Evolutionary conservation across 2,329 filamentous ascomycete genomes (phyloP).

Genomic region (Escovopsis sp.): DNA sequence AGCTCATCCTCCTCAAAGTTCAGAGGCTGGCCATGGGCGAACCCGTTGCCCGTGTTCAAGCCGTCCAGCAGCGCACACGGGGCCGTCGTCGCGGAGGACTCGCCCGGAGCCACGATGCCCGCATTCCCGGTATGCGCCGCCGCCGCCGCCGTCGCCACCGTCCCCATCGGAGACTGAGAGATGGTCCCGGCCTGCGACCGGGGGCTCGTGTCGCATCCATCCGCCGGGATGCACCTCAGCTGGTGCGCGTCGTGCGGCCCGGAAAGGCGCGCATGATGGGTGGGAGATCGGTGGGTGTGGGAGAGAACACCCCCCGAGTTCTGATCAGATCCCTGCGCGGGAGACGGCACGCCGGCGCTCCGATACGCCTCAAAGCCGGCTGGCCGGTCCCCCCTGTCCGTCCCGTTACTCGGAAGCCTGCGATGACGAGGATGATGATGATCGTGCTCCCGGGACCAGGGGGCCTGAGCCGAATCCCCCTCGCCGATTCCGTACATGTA

Average conservation of each 20-base stretch:
- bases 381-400: background rate
- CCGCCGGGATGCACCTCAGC: background rate
- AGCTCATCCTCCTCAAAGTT: slow-evolving; percentile 1
- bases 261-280: background rate
- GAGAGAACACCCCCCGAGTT: background rate
- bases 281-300: background rate
- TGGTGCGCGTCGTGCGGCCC: background rate
- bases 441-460: background rate
- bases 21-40: background rate
- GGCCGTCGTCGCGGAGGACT: background rate
- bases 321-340: background rate
- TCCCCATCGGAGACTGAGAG: background rate
- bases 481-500: background rate
- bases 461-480: background rate
- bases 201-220: background rate
- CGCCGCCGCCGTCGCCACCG: no score
- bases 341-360: background rate
- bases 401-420: background rate
- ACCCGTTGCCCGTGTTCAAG: background rate
- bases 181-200: background rate
- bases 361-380: slow-evolving; percentile 1
- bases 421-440: background rate
- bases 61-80: background rate
- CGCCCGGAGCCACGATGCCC: background rate
- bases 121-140: background rate